Evolutionary conservation across 2,329 filamentous ascomycete genomes (phyloP).

Genomic region (Parafenestella ontariensis): DNA sequence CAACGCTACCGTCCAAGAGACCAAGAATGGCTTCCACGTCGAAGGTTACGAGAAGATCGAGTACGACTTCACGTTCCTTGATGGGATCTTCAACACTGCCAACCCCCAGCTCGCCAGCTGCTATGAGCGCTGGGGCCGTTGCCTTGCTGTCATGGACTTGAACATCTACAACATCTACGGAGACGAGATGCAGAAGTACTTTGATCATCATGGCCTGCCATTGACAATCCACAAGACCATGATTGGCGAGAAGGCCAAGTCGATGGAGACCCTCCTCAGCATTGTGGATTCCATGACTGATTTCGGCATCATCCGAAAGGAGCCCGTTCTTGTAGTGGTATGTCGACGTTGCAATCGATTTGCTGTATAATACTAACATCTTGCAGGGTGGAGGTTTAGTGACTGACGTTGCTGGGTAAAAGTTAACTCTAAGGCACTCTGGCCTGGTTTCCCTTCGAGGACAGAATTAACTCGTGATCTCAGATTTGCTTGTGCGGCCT

Average conservation of each 20-base stretch:
- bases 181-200: conserved; percentile 70
- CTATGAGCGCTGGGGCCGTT: conserved; percentile 70
- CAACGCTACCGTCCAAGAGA: conserved; percentile 70
- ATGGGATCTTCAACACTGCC: conserved; percentile 68
- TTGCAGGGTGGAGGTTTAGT: conserved; percentile 51
- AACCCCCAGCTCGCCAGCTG: conserved; percentile 69
- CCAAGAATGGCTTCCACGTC: conserved; percentile 71
- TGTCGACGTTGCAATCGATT: conserved; percentile 4
- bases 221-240: conserved; percentile 74
- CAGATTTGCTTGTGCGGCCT: conserved; percentile 68
- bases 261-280: conserved; percentile 70
- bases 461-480: conserved; percentile 25
- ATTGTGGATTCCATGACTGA: conserved; percentile 78
- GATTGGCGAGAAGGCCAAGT: conserved; percentile 79
- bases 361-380: conserved; percentile 13
- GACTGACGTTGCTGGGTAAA: conserved; percentile 69
- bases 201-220: conserved; percentile 67
- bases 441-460: conserved; percentile 43
- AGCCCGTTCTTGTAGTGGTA: conserved; percentile 47
- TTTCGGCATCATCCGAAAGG: conserved; percentile 73
- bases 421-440: conserved; percentile 58
- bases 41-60: conserved; percentile 78
- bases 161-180: conserved; percentile 76
- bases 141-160: conserved; percentile 72
- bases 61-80: conserved; percentile 77